Evolutionary conservation across 257 asterid species (phyloP), one percentile per base, ranked within the genome.

Genomic region (Gynochthodes officinalis): DNA sequence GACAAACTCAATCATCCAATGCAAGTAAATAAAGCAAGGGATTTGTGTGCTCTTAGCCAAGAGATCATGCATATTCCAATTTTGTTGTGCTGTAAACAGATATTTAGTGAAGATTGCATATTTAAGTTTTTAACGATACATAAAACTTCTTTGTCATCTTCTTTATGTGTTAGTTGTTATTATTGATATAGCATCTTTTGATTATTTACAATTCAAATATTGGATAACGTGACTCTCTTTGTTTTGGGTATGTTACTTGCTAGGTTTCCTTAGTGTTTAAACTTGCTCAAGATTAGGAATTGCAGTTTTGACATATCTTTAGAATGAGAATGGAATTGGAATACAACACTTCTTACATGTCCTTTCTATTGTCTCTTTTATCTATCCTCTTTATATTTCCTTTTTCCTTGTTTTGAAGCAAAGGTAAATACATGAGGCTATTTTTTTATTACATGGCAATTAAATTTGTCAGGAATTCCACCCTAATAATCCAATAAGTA

Each of bases 41-140:
- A 89, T 77, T 71, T 87, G 53, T 89, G 96, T 82, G 89, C 88
- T 71, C 87, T 89, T 70, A 87, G 92, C 85, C 96, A 87, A 80
- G 93, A 85, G 81, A 89, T 87, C 86, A 87, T 87, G 93, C 88
- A 80, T 66, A 61, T 82, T 21, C 96, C 96, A 44, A 78, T 85
- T 72, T 69, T 87, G 65, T 64, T 89, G 78, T 76, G 83, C 67
- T 89, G 96, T 77, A 87, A 85, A 75, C 96, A 89, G 76, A 82
- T 87, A 49, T 89, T 89, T 73, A 87, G 96, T 59, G 96, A 89
- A 84, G 93, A 87, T 76, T 89, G 96, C 69, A 88, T 87, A 52
- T 87, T 93, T 28, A 91, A 89, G 75, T 87, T 90, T 93, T 89
- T 74, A 73, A 85, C 73, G 48, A 39, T 52, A n/a, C n/a, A n/a